These are phyloP conservation scores for Pleomassaria siparia DNA, from an alignment of 2,329 filamentous ascomycete species.

Conservation along the genomic window DNA sequence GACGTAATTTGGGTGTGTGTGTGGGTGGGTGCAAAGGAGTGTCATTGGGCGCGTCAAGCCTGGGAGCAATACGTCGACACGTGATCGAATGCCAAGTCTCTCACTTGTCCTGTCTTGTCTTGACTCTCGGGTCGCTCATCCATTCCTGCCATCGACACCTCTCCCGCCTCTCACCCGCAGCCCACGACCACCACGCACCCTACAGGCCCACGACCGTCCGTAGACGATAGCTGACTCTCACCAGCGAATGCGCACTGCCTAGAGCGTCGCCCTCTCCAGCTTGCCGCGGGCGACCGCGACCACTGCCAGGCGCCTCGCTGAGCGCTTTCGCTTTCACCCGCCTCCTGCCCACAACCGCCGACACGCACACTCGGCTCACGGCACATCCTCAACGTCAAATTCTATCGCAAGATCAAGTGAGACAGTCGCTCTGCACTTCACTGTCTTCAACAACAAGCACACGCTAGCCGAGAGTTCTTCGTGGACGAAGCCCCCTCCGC, in stretches of 20 bases:
- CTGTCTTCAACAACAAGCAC: background rate
- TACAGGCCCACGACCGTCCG: conserved; percentile 4
- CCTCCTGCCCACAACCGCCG: conserved; percentile 19
- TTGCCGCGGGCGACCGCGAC: conserved; percentile 34
- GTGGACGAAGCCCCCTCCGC: background rate
- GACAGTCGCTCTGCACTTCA: background rate
- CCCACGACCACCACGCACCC: conserved; percentile 1
- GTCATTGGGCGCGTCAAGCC: background rate
- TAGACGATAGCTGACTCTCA: background rate
- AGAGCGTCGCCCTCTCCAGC: conserved; percentile 24
- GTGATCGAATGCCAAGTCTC: too few relatives aligned
- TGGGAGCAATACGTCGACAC: too few relatives aligned
- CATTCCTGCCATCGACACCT: conserved; percentile 12
- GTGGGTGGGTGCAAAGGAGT: too few relatives aligned
- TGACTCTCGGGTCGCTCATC: too few relatives aligned
- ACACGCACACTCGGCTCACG: conserved; percentile 3
- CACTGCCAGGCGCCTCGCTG: conserved; percentile 29
- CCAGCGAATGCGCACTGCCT: conserved; percentile 35
- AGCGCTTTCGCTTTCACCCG: conserved; percentile 25
- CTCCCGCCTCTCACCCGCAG: conserved; percentile 11
- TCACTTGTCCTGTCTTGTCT: too few relatives aligned
- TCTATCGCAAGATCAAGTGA: background rate
- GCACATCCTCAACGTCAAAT: too few relatives aligned
- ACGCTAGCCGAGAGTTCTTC: background rate
- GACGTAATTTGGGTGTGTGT: background rate